These are phyloP conservation scores for Scheffersomyces illinoinensis DNA, from an alignment of 1,139 yeast species.

Conservation along the genomic window DNA sequence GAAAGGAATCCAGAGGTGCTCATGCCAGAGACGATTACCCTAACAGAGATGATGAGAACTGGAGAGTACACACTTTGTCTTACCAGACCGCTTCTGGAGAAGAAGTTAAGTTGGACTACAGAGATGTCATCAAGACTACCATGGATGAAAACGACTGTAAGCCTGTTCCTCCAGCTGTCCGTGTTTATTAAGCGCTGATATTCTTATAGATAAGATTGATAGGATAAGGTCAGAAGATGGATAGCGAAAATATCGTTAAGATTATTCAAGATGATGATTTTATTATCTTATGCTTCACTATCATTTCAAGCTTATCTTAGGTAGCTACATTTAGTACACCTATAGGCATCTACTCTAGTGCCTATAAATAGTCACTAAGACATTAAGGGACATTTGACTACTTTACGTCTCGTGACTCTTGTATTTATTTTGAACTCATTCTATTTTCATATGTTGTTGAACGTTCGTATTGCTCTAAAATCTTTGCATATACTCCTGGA, in stretches of 20 bases:
- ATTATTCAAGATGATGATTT: too few species aligned
- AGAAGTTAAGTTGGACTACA: constrained; percentile 74
- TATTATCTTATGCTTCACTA: background rate
- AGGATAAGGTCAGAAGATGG: background rate
- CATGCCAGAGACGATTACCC: constrained; percentile 99
- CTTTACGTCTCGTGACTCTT: background rate
- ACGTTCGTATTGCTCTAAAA: background rate
- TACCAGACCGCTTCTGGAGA: constrained; percentile 81
- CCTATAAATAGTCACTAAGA: background rate
- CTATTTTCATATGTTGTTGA: background rate
- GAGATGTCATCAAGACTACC: constrained; percentile 80
- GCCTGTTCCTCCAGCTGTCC: constrained; percentile 94
- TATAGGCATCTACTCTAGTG: background rate
- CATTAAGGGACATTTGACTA: background rate
- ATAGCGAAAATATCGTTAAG: background rate
- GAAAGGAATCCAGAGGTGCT: constrained; percentile 98
- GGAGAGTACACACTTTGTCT: constrained; percentile 98
- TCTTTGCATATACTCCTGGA: background rate
- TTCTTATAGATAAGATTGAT: background rate
- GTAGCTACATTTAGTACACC: background rate
- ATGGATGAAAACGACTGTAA: constrained; percentile 92
- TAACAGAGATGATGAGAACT: constrained; percentile 89
- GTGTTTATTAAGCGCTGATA: constrained; percentile 64
- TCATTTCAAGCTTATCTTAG: background rate
- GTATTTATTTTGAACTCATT: background rate